These are phyloP conservation scores for Hanseniaspora taiwanica DNA, from an alignment of 805 yeast species.

Conservation along the genomic window DNA sequence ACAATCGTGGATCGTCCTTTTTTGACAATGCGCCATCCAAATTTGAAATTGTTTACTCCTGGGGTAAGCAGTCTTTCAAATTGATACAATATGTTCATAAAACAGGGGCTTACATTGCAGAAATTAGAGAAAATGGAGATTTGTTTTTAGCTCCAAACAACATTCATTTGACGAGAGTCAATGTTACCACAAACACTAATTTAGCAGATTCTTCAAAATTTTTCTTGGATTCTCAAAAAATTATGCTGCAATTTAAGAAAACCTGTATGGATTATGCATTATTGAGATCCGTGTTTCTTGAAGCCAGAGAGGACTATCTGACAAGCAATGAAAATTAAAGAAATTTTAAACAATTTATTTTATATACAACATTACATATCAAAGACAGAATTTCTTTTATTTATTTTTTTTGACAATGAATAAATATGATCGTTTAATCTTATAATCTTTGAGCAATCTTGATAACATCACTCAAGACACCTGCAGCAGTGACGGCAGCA, in stretches of 20 bases:
- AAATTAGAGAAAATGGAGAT: constrained; percentile 64
- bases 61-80: constrained; percentile 80
- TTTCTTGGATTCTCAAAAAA: constrained; percentile 52
- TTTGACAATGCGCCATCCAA: constrained; percentile 33
- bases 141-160: constrained; percentile 80
- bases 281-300: constrained; percentile 40
- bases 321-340: too few relatives aligned
- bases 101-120: constrained; percentile 84
- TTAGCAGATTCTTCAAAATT: constrained; percentile 21
- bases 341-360: too few relatives aligned
- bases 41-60: constrained; percentile 67
- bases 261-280: constrained; percentile 41
- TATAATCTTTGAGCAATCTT: constrained; percentile 77
- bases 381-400: too few relatives aligned
- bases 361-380: too few relatives aligned
- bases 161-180: constrained; percentile 62
- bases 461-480: constrained; percentile 87
- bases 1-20: constrained; percentile 60
- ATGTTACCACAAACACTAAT: constrained; percentile 27
- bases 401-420: too few relatives aligned
- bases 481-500: constrained; percentile 65
- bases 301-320: constrained; percentile 33
- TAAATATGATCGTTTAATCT: not conserved
- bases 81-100: constrained; percentile 82
- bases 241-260: constrained; percentile 55